Percentiles rank a stretch among this genome's conserved stretches.
These are phyloP conservation scores for Rheum nobile DNA, from an alignment of 148 eudicot species.

Conservation along the genomic window DNA sequence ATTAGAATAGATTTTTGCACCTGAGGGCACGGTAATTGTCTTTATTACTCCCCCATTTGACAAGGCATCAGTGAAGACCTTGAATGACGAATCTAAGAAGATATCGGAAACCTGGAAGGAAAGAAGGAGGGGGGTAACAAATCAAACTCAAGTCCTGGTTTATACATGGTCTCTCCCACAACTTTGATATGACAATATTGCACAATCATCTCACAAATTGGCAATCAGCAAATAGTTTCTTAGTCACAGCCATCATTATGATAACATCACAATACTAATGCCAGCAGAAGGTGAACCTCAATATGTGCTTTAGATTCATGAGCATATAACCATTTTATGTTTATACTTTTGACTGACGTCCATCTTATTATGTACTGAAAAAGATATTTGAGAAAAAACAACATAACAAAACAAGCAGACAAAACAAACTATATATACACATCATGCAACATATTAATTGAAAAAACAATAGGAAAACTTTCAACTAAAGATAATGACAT, in stretches of 20 bases:
- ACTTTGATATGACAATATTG: background rate
- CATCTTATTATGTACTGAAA: background rate
- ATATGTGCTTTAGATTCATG: background rate
- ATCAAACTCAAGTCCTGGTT: background rate
- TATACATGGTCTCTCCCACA: background rate
- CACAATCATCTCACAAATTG: background rate
- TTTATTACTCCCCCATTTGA: constrained; percentile 64
- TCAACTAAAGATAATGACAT: constrained; percentile 13
- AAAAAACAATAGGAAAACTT: background rate
- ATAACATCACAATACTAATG: background rate
- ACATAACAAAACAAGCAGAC: background rate
- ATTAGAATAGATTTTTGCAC: constrained; percentile 69
- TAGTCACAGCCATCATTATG: background rate
- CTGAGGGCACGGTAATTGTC: constrained; percentile 72
- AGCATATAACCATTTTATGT: background rate
- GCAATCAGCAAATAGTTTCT: background rate
- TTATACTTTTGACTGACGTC: background rate
- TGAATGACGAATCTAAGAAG: constrained; percentile 60
- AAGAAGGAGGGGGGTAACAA: background rate
- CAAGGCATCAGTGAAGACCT: constrained; percentile 70
- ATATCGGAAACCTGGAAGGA: constrained; percentile 66
- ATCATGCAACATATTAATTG: background rate
- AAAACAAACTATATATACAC: background rate
- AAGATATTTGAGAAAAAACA: background rate
- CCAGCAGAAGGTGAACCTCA: background rate